Evolutionary conservation across 2,329 filamentous ascomycete genomes (phyloP).

Genomic region (Botrytis hyacinthi): DNA sequence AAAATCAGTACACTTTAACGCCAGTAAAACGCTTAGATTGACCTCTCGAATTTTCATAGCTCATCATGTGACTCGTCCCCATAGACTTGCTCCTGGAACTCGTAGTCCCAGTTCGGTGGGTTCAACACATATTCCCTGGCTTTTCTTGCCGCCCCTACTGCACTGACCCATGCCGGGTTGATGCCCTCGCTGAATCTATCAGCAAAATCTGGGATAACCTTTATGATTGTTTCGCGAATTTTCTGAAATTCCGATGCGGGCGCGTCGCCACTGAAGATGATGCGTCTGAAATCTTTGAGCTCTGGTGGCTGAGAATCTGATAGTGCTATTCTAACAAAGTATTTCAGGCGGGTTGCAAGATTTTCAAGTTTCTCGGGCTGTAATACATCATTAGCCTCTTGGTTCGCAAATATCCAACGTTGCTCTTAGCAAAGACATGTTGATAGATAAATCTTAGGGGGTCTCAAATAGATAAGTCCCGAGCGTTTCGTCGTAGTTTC

Average conservation of each 20-base stretch:
- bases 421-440: not conserved
- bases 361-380: not conserved
- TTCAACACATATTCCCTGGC: not conserved
- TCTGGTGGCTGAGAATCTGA: not conserved
- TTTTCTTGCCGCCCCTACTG: not conserved
- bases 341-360: not conserved
- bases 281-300: not conserved
- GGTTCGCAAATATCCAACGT: not conserved
- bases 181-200: not conserved
- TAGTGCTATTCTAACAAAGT: not conserved
- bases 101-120: not conserved
- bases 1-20: too few species aligned
- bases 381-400: not conserved
- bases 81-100: not conserved
- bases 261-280: not conserved
- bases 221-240: not conserved
- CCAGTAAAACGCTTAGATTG: not conserved
- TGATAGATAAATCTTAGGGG: not conserved
- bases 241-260: not conserved
- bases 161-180: not conserved
- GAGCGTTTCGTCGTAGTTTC: not conserved
- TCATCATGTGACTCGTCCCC: not conserved
- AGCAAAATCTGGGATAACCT: not conserved
- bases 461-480: not conserved
- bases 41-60: not conserved